A percentile compares a stretch with the other conserved stretches of the same genome.
These are phyloP conservation scores for Hawksworthiomyces lignivorus DNA, from an alignment of 2,329 filamentous ascomycete species.

Conservation along the genomic window DNA sequence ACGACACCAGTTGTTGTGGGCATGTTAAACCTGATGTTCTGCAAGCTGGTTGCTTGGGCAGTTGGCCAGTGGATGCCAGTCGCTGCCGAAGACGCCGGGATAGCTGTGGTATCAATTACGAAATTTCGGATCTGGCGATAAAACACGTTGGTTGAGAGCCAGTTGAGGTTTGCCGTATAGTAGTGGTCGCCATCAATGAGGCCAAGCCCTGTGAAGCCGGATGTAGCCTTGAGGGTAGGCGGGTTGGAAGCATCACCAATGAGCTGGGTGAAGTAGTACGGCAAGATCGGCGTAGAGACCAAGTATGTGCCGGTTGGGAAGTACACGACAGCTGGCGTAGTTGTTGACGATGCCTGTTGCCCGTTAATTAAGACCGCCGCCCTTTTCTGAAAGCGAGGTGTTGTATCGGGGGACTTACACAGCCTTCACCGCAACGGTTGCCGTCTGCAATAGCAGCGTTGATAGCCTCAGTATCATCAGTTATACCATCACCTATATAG, in stretches of 20 bases:
- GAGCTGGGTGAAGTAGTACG: conserved; percentile 15
- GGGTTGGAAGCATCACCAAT: conserved; percentile 12
- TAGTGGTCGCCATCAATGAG: conserved; percentile 26
- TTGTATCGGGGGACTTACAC: conserved; percentile 1
- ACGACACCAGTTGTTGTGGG: conserved; percentile 39
- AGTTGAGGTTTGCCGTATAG: conserved; percentile 28
- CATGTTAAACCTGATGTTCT: conserved; percentile 52
- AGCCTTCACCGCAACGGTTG: conserved; percentile 13
- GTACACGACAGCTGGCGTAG: conserved; percentile 15
- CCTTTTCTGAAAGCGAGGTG: too few species aligned
- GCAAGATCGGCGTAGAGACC: conserved; percentile 10
- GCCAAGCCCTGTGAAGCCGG: conserved; percentile 3
- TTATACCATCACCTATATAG: conserved; percentile 40
- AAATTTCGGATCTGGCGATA: conserved; percentile 52
- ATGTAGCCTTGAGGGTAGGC: conserved; percentile 10
- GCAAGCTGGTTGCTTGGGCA: conserved; percentile 54
- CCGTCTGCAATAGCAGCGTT: conserved; percentile 52
- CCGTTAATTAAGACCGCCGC: too few species aligned
- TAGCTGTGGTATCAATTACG: conserved; percentile 44
- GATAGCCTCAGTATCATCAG: conserved; percentile 69
- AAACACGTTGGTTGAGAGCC: conserved; percentile 37
- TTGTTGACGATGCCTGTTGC: conserved; percentile 8
- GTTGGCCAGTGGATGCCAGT: conserved; percentile 64
- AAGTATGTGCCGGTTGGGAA: conserved; percentile 17
- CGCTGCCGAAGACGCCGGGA: conserved; percentile 38